These are phyloP conservation scores for Eudorina sp. DNA, from an alignment of 139 green algal species.

Conservation along the genomic window DNA sequence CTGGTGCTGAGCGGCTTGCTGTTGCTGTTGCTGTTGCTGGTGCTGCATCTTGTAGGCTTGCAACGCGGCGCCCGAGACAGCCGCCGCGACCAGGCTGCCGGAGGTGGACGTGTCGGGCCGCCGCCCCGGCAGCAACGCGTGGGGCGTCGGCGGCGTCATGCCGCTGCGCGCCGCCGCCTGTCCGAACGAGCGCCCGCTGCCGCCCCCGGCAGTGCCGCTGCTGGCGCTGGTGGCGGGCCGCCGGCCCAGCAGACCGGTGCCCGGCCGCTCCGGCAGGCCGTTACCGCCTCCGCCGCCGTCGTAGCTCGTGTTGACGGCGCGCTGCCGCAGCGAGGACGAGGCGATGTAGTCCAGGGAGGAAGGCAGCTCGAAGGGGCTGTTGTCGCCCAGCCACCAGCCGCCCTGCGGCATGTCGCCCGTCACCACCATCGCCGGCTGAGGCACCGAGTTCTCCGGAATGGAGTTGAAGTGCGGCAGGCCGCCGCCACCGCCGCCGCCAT, in stretches of 20 bases:
- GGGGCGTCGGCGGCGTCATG: conserved; percentile 14
- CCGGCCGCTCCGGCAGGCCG: not conserved
- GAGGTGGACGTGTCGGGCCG: conserved; percentile 4
- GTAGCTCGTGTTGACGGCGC: not conserved
- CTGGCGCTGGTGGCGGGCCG: conserved; percentile 7
- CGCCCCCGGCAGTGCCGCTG: not conserved
- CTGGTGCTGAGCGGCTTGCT: not conserved
- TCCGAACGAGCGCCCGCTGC: not conserved
- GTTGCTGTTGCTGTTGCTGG: conserved; percentile 25
- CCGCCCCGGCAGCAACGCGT: not conserved
- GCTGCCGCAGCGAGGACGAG: not conserved
- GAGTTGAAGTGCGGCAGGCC: no score
- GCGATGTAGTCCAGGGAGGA: conserved; percentile 39
- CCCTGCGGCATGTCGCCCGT: conserved; percentile 60
- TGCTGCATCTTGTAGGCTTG: conserved; percentile 23
- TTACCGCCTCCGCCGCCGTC: not conserved
- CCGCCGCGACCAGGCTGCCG: conserved; percentile 16
- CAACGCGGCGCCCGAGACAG: conserved; percentile 20
- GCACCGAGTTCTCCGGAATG: not conserved
- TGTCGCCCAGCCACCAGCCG: conserved; percentile 57
- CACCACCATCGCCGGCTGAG: conserved; percentile 22
- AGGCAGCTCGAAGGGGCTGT: conserved; percentile 55
- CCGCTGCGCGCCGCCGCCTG: not conserved
- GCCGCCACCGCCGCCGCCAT: not conserved
- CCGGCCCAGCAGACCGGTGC: not conserved